Evolutionary conservation across 768 basidiomycete species (phyloP).

Genomic region (Termitomyces sp.): DNA sequence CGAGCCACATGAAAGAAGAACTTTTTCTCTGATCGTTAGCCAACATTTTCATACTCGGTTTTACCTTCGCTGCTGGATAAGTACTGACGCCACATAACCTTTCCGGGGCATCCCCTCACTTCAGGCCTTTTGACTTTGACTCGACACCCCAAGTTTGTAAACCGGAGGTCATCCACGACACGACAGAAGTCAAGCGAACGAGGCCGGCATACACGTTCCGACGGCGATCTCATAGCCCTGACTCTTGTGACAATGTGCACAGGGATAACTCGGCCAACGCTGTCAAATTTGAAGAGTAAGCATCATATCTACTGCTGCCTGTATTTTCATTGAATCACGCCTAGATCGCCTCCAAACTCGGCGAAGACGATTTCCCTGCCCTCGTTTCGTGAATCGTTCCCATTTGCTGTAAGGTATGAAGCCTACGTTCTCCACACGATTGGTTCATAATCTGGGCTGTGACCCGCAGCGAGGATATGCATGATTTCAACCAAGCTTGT

Average conservation of each 20-base stretch:
- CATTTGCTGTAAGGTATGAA: slow-evolving; percentile 8
- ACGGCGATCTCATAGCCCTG: not conserved
- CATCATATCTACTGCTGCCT: not conserved
- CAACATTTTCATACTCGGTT: not conserved
- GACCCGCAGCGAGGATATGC: not conserved
- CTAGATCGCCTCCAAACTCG: not conserved
- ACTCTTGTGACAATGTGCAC: not conserved
- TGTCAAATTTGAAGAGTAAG: not conserved
- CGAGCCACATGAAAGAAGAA: not conserved
- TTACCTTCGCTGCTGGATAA: not conserved
- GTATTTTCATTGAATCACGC: not conserved
- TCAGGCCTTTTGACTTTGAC: not conserved
- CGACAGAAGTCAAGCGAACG: not conserved
- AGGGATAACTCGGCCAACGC: not conserved
- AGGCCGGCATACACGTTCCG: not conserved
- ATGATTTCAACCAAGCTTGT: not conserved
- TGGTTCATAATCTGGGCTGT: not conserved
- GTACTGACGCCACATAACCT: slow-evolving; percentile 9
- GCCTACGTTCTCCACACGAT: not conserved
- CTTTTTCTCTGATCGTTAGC: not conserved
- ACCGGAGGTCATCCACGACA: not conserved
- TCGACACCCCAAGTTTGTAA: not conserved
- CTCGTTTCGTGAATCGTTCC: slow-evolving; percentile 15
- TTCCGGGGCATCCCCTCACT: not conserved
- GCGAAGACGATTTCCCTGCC: slow-evolving; percentile 8